Percentiles rank a stretch among this genome's conserved stretches.
Evolutionary conservation across 306 rosid species (phyloP).

Genomic region (Cicer arietinum): DNA sequence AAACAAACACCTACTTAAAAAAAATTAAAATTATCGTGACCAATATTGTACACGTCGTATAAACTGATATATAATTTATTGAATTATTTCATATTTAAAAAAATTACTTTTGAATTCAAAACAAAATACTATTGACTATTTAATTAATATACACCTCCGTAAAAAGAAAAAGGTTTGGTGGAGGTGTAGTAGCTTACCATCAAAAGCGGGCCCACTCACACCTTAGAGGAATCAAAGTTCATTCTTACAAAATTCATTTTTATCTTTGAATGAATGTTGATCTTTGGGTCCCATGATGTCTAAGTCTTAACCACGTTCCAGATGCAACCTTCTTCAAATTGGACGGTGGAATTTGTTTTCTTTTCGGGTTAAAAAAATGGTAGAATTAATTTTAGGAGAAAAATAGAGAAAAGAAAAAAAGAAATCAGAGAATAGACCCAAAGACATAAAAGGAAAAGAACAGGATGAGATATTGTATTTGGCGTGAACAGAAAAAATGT

Average conservation of each 20-base stretch:
- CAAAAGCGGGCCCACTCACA: slow-evolving; percentile 39
- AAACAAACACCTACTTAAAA: no score
- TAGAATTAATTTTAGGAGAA: slow-evolving; percentile 24
- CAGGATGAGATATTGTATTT: not conserved
- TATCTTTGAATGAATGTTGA: slow-evolving; percentile 40
- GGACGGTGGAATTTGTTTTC: not conserved
- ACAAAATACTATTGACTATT: not conserved
- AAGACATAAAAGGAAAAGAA: slow-evolving; percentile 11
- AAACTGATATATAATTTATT: no score
- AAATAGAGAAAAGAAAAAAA: not conserved
- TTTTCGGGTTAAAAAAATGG: slow-evolving; percentile 8
- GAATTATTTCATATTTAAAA: no score
- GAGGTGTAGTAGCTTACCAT: slow-evolving; percentile 43
- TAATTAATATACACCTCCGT: not conserved
- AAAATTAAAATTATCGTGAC: no score
- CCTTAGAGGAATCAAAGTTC: slow-evolving; percentile 30
- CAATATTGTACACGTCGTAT: no score
- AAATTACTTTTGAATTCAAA: not conserved
- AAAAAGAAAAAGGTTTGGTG: slow-evolving; percentile 24
- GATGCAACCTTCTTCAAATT: slow-evolving; percentile 31
- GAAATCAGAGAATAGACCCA: not conserved
- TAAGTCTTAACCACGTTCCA: slow-evolving; percentile 33
- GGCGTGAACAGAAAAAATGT: slow-evolving; percentile 36
- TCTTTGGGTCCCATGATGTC: slow-evolving; percentile 51
- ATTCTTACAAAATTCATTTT: slow-evolving; percentile 29